Evolutionary conservation across 164 flowering plant species (phyloP).

Genomic region (Echeveria elegans): DNA sequence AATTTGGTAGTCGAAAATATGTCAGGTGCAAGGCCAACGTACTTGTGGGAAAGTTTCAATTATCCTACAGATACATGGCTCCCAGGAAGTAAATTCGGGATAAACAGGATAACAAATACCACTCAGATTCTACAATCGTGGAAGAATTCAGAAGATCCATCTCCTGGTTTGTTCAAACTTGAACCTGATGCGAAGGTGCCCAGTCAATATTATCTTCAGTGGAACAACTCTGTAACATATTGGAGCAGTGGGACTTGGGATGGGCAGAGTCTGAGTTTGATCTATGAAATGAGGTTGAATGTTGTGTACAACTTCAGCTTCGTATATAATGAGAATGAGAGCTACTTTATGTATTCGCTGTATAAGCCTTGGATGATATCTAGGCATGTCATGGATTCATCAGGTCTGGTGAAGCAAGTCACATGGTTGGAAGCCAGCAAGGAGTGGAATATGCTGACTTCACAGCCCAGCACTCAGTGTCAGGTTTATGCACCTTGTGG

Average conservation of each 20-base stretch:
- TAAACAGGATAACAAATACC: not conserved
- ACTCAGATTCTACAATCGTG: not conserved
- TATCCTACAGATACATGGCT: conserved; percentile 6
- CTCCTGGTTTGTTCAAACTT: conserved; percentile 6
- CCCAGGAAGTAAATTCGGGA: conserved; percentile 3
- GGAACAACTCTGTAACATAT: not conserved
- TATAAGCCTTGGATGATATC: not conserved
- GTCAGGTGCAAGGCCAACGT: not conserved
- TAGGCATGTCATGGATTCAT: not conserved
- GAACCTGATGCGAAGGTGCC: not conserved
- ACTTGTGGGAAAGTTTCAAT: conserved; percentile 7
- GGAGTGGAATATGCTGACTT: conserved; percentile 2
- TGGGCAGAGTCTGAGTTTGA: not conserved
- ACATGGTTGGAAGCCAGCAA: not conserved
- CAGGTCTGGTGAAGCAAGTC: not conserved
- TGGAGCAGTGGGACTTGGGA: conserved; percentile 1
- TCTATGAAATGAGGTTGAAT: not conserved
- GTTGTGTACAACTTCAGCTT: not conserved
- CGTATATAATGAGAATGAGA: not conserved
- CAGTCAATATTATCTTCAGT: not conserved
- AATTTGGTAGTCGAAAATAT: not conserved
- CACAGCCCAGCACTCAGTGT: conserved; percentile 3
- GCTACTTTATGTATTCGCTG: not conserved
- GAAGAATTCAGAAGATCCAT: conserved; percentile 7
- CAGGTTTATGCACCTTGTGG: conserved; percentile 4